phyloP scores from a whole-genome alignment of 768 basidiomycete species.

The Candolleomyces aberdarensis region DNA sequence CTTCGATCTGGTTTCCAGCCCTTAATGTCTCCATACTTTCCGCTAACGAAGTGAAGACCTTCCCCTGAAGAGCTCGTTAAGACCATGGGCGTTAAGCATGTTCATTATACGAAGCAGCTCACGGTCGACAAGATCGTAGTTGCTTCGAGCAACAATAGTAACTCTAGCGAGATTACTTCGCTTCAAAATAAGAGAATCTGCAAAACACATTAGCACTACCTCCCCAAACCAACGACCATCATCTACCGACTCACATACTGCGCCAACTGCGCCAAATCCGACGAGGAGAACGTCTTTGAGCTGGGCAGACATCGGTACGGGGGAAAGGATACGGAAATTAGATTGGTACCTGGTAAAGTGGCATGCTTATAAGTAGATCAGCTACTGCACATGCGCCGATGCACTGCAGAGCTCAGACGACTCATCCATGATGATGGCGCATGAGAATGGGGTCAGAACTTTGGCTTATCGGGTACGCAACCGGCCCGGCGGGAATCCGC shows the following conservation, averaged over 20 bases:
- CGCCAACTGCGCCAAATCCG: conserved; percentile 66
- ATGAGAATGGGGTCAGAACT: no score
- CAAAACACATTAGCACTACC: neutral
- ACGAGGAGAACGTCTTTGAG: conserved; percentile 53
- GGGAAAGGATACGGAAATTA: no score
- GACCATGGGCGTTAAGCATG: neutral
- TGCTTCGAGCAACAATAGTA: conserved; percentile 71
- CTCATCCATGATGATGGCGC: no score
- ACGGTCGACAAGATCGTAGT: conserved; percentile 57
- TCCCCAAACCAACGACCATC: neutral
- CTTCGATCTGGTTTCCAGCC: conserved; percentile 66
- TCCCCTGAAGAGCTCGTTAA: conserved; percentile 30
- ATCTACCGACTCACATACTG: conserved; percentile 46
- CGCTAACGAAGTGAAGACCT: conserved; percentile 55
- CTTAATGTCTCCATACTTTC: conserved; percentile 53
- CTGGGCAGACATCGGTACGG: conserved; percentile 4
- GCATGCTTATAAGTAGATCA: neutral
- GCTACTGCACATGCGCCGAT: neutral
- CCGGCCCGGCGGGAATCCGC: no score
- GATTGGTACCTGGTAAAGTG: no score
- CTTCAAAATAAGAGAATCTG: conserved; percentile 56
- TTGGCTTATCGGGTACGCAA: no score
- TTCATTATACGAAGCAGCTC: conserved; percentile 5
- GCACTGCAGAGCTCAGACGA: no score
- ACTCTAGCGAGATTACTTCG: conserved; percentile 58